Evolutionary conservation across 2,329 filamentous ascomycete genomes (phyloP), one percentile per base, ranked within the genome.

Genomic region (Beauveria asiatica): DNA sequence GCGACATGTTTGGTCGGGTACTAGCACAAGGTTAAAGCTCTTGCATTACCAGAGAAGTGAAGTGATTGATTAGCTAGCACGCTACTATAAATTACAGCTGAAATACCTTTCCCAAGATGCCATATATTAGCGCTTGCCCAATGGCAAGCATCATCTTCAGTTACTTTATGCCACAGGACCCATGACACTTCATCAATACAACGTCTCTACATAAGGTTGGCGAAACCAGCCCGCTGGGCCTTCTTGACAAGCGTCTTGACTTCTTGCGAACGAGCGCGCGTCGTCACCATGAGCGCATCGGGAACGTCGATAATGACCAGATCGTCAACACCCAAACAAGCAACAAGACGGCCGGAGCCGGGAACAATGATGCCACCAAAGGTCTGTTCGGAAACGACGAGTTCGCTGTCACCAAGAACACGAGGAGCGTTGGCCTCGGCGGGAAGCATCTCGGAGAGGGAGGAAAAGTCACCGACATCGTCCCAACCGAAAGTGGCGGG

Each of bases 401-500:
- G 63, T 21, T 62, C 65, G 44, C 61, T 62, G 41, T 68, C 65
- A 23, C 66, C 66, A 8, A 68, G 59, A 39, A 68, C 60, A 21
- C 65, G 64, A 16, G 66, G 66, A 8, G 57, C 61, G 57, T 68
- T 68, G 21, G 63, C 62, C 27, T 67, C 66, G 48, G 66, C 65
- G 33, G 66, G 66, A 57, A 68, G 63, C 66, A 68, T 68, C 57
- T 68, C 66, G 1, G 66, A 63, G 37, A 68, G 59, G 17, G 66
- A 68, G 9, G 66, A 68, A 45, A 68, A 68, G 61, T 68, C 66
- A 63, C 66, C 66, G 25, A 68, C 66, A 58, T 68, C 66, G 39
- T 68, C 66, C 66, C 66, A 68, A 62, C 66, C 66, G 45, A 68
- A 68, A 7, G 66, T 68, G 37, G 66, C 65, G 8, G 66, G 66